Conservation (phyloP, 495 filamentous ascomycete species). For the Daldinia bambusicola region DNA sequence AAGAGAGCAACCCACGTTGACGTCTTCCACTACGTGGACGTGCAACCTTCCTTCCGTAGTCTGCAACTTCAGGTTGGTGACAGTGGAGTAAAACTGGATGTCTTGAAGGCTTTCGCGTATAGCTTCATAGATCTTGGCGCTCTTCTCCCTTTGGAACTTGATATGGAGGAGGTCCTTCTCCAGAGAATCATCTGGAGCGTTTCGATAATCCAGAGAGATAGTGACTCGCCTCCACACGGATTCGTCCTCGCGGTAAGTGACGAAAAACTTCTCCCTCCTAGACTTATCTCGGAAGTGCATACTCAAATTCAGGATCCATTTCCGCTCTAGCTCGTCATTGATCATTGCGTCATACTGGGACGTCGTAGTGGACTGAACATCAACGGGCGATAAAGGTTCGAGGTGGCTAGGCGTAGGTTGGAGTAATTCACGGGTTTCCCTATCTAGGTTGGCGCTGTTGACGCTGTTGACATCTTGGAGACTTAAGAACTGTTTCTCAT, state of each 20-base stretch:
- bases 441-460: slow-evolving; percentile 33
- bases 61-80: slow-evolving; percentile 95
- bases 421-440: slow-evolving; percentile 25
- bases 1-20: slow-evolving; percentile 66
- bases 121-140: slow-evolving; percentile 92
- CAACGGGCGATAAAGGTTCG: slow-evolving; percentile 46
- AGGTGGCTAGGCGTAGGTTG: slow-evolving; percentile 26
- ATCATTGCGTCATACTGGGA: slow-evolving; percentile 68
- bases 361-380: slow-evolving; percentile 59
- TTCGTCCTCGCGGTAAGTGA: slow-evolving; percentile 84
- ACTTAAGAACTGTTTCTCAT: slow-evolving; percentile 47
- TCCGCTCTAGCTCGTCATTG: slow-evolving; percentile 82
- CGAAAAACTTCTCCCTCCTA: slow-evolving; percentile 96
- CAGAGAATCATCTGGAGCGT: slow-evolving; percentile 80
- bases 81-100: slow-evolving; percentile 94
- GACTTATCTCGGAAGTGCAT: slow-evolving; percentile 98
- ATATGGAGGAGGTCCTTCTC: slow-evolving; percentile 82
- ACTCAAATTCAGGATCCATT: slow-evolving; percentile 97
- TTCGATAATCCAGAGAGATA: slow-evolving; percentile 92
- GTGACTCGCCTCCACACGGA: slow-evolving; percentile 89
- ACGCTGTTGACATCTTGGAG: slow-evolving; percentile 33
- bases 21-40: slow-evolving; percentile 97
- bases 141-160: slow-evolving; percentile 92
- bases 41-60: slow-evolving; percentile 90
- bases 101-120: slow-evolving; percentile 90